phyloP scores from a whole-genome alignment of 495 filamentous ascomycete genomes.

The Amphirosellinia nigrospora region DNA sequence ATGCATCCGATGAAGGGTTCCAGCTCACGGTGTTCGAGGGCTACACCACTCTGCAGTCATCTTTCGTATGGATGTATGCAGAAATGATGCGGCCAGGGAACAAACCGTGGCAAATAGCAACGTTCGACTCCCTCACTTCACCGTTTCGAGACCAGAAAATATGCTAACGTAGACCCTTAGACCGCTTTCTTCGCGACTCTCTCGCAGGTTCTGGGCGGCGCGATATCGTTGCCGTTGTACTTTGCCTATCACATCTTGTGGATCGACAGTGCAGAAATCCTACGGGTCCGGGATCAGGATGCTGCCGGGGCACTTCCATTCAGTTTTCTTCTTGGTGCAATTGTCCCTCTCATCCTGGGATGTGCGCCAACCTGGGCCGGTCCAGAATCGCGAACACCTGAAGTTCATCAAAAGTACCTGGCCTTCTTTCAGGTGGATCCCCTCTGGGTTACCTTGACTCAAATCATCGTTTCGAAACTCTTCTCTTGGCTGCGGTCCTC shows the following conservation, averaged over 20 bases:
- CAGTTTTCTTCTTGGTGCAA: slow-evolving; percentile 33
- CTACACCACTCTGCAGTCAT: slow-evolving; percentile 33
- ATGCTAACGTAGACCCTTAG: slow-evolving; percentile 14
- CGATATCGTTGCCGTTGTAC: slow-evolving; percentile 36
- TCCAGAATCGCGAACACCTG: slow-evolving; percentile 22
- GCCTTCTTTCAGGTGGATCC: slow-evolving; percentile 33
- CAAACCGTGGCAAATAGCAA: slow-evolving; percentile 32
- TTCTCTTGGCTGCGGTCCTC: background rate
- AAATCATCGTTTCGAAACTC: background rate
- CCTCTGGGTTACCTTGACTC: slow-evolving; percentile 27
- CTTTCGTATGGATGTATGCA: slow-evolving; percentile 36
- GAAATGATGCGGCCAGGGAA: slow-evolving; percentile 27
- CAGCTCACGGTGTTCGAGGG: slow-evolving; percentile 34
- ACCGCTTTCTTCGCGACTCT: slow-evolving; percentile 29
- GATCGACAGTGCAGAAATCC: slow-evolving; percentile 22
- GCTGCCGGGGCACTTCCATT: slow-evolving; percentile 29
- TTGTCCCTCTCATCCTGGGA: slow-evolving; percentile 30
- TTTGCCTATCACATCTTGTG: slow-evolving; percentile 28
- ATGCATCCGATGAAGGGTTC: slow-evolving; percentile 30
- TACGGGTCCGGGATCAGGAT: slow-evolving; percentile 14
- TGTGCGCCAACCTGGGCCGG: slow-evolving; percentile 35
- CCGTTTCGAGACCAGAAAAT: background rate
- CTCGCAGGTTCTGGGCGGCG: slow-evolving; percentile 33
- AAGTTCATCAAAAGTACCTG: slow-evolving; percentile 32
- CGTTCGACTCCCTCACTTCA: background rate